Percentiles rank a stretch among this genome's conserved stretches.
phyloP scores from a whole-genome alignment of 2,329 filamentous ascomycete genomes.

The Fusarium bactridioides region DNA sequence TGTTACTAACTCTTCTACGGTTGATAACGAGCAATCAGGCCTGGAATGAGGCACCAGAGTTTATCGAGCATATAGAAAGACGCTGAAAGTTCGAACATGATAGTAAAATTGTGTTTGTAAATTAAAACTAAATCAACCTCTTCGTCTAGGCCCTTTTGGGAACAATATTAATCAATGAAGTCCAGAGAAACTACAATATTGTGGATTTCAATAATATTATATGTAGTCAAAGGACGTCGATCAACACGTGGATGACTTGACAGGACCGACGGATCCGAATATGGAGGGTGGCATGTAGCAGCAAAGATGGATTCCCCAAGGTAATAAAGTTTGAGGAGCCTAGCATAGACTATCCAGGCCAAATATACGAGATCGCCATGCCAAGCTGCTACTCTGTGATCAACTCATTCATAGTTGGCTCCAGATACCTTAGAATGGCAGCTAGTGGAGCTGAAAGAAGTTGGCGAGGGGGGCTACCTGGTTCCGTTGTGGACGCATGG shows the following conservation, averaged over 20 bases:
- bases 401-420: rapidly evolving
- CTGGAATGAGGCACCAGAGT: rapidly evolving
- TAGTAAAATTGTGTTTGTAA: neutral
- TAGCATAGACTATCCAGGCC: neutral
- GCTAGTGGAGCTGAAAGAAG: neutral
- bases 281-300: neutral
- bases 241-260: neutral
- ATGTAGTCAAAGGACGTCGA: neutral
- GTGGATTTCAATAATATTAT: neutral
- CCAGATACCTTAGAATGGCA: too few relatives aligned
- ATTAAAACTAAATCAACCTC: neutral
- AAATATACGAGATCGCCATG: neutral
- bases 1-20: neutral
- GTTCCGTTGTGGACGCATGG: too few relatives aligned
- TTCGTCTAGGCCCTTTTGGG: neutral
- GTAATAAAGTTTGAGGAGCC: neutral
- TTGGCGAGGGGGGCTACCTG: too few relatives aligned
- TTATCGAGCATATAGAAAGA: neutral
- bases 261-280: neutral
- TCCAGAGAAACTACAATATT: too few relatives aligned
- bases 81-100: neutral
- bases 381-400: rapidly evolving
- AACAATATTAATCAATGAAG: neutral
- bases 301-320: neutral
- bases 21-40: neutral